These are phyloP conservation scores for Arctium minus DNA, from an alignment of 129 eudicot genomes.

Conservation along the genomic window DNA sequence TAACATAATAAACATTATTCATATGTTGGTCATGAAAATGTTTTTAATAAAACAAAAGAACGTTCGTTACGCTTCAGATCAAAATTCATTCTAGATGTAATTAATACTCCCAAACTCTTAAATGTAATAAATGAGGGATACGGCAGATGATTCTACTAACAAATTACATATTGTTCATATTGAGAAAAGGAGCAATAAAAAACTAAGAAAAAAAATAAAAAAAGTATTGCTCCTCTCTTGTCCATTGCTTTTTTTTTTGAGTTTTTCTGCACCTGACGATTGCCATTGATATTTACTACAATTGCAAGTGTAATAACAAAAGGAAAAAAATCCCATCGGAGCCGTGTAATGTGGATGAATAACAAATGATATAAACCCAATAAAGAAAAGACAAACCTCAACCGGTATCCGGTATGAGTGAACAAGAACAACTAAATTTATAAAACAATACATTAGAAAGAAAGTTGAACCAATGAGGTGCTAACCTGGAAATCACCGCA, in stretches of 20 bases:
- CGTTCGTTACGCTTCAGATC: neutral
- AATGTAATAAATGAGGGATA: neutral
- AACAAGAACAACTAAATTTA: neutral
- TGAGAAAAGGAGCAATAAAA: neutral
- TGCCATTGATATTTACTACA: neutral
- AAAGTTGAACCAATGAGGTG: neutral
- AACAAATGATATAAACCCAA: neutral
- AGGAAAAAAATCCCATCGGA: neutral
- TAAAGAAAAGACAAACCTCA: neutral
- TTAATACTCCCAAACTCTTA: neutral
- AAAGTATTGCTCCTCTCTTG: neutral
- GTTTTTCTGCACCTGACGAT: neutral
- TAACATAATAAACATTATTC: neutral
- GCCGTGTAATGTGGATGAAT: neutral
- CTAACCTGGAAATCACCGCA: constrained; percentile 96
- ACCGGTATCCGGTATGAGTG: neutral
- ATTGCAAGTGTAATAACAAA: neutral
- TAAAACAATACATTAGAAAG: neutral
- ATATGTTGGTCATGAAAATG: neutral
- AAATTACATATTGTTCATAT: neutral
- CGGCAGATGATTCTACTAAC: neutral
- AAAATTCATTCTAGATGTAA: too few species aligned
- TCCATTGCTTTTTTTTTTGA: neutral
- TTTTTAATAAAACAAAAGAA: neutral
- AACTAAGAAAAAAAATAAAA: too few species aligned